These are phyloP conservation scores for Asterophora lycoperdoides DNA, from an alignment of 768 basidiomycete species.

Conservation along the genomic window DNA sequence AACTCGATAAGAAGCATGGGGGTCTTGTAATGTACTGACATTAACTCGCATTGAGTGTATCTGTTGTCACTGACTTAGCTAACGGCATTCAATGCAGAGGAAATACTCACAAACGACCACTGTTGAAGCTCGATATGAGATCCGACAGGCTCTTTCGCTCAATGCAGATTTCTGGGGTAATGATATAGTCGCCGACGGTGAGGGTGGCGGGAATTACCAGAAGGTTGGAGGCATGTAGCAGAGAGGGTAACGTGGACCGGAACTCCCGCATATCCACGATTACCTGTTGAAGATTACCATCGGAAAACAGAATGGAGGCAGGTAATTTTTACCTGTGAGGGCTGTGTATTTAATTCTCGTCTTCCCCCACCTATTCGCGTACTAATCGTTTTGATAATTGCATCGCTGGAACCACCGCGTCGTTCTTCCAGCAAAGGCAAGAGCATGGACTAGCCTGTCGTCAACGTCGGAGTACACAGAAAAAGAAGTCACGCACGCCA, in stretches of 20 bases:
- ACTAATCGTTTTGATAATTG: constrained; percentile 76
- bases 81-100: background rate
- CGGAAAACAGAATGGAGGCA: background rate
- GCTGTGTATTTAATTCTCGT: constrained; percentile 58
- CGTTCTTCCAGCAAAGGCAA: constrained; percentile 73
- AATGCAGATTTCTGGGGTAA: constrained; percentile 93
- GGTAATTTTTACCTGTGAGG: constrained; percentile 47
- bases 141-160: constrained; percentile 95
- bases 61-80: constrained; percentile 35
- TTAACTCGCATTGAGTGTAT: constrained; percentile 94
- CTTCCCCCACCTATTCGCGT: constrained; percentile 84
- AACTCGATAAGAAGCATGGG: constrained; percentile 95
- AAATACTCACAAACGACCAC: constrained; percentile 78
- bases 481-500: constrained; percentile 51
- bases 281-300: constrained; percentile 50
- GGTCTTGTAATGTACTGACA: constrained; percentile 94
- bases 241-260: constrained; percentile 83
- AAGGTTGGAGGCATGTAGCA: constrained; percentile 79
- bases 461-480: background rate
- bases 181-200: constrained; percentile 93
- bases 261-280: constrained; percentile 98
- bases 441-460: constrained; percentile 71
- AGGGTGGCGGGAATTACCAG: constrained; percentile 87
- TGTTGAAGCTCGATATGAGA: constrained; percentile 89
- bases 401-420: constrained; percentile 42